Evolutionary conservation across 1,139 yeast genomes (phyloP).

Genomic region (Candida sanyaensis): DNA sequence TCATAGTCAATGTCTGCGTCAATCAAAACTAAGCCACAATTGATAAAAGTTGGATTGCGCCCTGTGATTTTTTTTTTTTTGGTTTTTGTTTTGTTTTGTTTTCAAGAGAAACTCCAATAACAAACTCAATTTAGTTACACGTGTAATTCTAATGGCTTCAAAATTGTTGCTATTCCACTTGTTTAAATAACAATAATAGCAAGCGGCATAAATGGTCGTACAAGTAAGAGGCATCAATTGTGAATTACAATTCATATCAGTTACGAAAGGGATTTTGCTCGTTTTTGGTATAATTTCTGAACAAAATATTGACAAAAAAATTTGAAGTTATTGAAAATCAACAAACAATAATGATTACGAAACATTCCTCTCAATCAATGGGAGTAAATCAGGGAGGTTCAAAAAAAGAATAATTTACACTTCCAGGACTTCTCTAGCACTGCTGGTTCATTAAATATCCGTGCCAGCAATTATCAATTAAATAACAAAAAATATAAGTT

Average conservation of each 20-base stretch:
- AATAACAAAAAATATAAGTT: no score
- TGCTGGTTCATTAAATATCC: no score
- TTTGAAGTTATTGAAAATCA: not conserved
- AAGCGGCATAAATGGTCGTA: no score
- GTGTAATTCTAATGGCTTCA: no score
- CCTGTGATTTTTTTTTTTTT: not conserved
- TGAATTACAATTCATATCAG: not conserved
- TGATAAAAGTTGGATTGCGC: not conserved
- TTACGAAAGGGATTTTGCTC: not conserved
- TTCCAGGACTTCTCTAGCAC: not conserved
- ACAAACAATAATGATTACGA: not conserved
- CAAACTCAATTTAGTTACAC: not conserved
- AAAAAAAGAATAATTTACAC: not conserved
- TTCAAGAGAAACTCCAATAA: not conserved
- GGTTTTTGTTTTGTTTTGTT: no score
- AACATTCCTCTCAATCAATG: not conserved
- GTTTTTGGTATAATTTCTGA: not conserved
- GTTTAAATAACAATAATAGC: no score
- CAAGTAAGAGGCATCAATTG: not conserved
- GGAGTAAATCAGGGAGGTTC: not conserved
- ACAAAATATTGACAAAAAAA: not conserved
- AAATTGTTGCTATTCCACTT: no score
- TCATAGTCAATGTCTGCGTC: not conserved
- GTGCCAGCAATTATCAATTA: no score
- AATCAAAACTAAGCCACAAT: not conserved